Evolutionary conservation across 2,329 filamentous ascomycete genomes (phyloP).

Genomic region (Didymella pomorum): DNA sequence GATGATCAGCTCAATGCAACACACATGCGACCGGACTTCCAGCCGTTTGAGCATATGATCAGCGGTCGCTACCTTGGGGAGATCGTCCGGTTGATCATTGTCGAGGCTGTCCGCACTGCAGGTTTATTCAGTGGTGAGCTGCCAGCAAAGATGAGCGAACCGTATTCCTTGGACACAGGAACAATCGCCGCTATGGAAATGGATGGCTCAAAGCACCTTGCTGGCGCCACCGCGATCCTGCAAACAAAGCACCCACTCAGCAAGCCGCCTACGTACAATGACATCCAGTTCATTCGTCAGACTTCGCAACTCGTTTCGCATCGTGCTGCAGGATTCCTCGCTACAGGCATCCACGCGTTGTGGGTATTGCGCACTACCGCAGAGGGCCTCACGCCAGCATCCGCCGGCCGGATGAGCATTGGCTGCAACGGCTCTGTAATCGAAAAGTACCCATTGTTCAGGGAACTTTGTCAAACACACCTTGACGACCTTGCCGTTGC

Average conservation of each 20-base stretch:
- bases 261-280: constrained; percentile 55
- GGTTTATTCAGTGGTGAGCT: constrained; percentile 65
- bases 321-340: constrained; percentile 69
- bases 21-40: constrained; percentile 68
- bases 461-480: constrained; percentile 67
- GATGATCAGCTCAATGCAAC: constrained; percentile 66
- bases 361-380: constrained; percentile 63
- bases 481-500: constrained; percentile 64
- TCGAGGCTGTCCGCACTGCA: constrained; percentile 65
- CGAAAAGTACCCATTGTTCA: constrained; percentile 77
- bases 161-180: constrained; percentile 67
- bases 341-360: constrained; percentile 68
- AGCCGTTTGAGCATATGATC: constrained; percentile 70
- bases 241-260: constrained; percentile 61
- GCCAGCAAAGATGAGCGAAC: constrained; percentile 62
- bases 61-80: constrained; percentile 71
- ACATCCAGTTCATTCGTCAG: constrained; percentile 64
- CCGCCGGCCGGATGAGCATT: constrained; percentile 58
- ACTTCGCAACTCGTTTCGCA: constrained; percentile 63
- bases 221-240: constrained; percentile 56
- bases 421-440: constrained; percentile 83
- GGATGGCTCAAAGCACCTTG: constrained; percentile 52
- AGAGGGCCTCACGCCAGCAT: constrained; percentile 53
- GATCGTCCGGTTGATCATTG: constrained; percentile 66
- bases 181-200: constrained; percentile 66